Percentiles rank a stretch among this genome's conserved stretches.
Conservation (phyloP, 768 basidiomycete species). For the Chiua virens region DNA sequence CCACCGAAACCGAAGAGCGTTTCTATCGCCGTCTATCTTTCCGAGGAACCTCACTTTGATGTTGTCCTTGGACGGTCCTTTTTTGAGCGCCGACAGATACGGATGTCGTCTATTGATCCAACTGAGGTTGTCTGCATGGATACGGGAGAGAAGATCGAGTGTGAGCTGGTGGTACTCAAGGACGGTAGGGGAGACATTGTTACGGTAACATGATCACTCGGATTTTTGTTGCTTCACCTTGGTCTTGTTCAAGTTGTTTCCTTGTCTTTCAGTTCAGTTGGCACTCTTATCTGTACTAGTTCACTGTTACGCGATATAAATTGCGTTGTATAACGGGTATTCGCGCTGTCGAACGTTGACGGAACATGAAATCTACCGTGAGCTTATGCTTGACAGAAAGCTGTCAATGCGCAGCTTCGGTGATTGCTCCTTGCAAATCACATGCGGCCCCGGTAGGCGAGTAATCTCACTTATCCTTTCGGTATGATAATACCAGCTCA, state of each 20-base stretch:
- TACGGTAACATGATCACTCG: conserved; percentile 59
- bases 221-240: neutral
- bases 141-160: conserved; percentile 87
- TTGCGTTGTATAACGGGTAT: neutral
- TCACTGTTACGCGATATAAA: neutral
- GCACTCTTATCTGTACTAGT: too few relatives aligned
- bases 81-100: conserved; percentile 79
- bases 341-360: too few relatives aligned
- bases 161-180: conserved; percentile 88
- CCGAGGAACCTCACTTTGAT: conserved; percentile 95
- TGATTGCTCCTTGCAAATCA: too few relatives aligned
- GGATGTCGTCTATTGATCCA: conserved; percentile 77
- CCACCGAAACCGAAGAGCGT: conserved; percentile 39
- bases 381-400: too few relatives aligned
- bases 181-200: conserved; percentile 91
- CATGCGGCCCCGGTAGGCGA: too few relatives aligned
- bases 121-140: conserved; percentile 92
- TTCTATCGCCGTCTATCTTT: conserved; percentile 72
- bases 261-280: neutral
- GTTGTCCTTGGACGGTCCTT: conserved; percentile 90
- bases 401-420: too few relatives aligned
- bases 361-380: too few relatives aligned
- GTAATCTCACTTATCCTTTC: too few relatives aligned
- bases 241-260: neutral
- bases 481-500: neutral